Evolutionary conservation across 192 early-diverging fungal species (phyloP).

Genomic region (Gigaspora rosea): DNA sequence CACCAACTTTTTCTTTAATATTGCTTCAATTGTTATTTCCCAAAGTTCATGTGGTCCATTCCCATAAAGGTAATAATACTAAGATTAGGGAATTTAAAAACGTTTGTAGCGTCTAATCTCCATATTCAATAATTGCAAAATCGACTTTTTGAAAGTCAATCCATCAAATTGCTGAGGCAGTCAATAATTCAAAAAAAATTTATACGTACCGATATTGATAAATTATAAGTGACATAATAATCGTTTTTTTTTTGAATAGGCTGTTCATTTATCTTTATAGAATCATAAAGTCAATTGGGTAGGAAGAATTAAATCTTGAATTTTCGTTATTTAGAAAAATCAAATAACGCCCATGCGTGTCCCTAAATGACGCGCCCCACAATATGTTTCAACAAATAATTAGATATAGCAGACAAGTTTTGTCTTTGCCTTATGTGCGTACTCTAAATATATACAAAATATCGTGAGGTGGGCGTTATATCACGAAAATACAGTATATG

Average conservation of each 20-base stretch:
- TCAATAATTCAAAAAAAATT: constrained; percentile 72
- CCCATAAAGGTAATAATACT: constrained; percentile 79
- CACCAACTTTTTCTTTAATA: constrained; percentile 84
- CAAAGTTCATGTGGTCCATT: constrained; percentile 69
- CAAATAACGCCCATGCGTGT: no score
- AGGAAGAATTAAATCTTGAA: constrained; percentile 92
- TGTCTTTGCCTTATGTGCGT: no score
- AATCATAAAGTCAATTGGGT: constrained; percentile 88
- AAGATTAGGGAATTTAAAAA: constrained; percentile 63
- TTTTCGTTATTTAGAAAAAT: no score
- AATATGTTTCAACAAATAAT: no score
- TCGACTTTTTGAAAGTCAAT: constrained; percentile 62
- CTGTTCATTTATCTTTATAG: constrained; percentile 86
- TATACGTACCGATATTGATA: constrained; percentile 45
- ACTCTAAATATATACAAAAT: no score
- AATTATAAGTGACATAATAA: constrained; percentile 75
- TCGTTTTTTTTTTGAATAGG: constrained; percentile 71
- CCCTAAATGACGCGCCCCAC: no score
- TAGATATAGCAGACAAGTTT: no score
- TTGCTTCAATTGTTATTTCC: constrained; percentile 72
- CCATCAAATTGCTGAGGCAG: constrained; percentile 58
- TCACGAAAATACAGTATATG: no score
- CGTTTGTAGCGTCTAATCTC: constrained; percentile 84
- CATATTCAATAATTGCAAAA: constrained; percentile 77
- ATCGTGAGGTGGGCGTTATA: no score